Evolutionary conservation across 2,329 filamentous ascomycete genomes (phyloP).

Genomic region (Hirsutella thompsonii): DNA sequence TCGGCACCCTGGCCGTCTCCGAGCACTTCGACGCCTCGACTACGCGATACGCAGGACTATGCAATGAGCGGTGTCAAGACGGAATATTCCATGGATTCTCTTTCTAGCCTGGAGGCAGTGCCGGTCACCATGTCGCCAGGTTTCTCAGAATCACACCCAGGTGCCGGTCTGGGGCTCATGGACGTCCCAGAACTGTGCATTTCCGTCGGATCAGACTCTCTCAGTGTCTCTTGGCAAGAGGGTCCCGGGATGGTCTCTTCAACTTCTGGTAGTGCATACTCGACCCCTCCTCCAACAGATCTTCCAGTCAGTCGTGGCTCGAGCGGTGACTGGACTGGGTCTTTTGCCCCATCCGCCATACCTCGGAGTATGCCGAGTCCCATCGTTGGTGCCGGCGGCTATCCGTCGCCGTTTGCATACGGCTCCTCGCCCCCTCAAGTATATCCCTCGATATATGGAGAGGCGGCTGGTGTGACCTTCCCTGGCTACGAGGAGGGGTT

Average conservation of each 20-base stretch:
- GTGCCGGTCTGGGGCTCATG: slow-evolving; percentile 10
- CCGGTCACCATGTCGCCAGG: slow-evolving; percentile 6
- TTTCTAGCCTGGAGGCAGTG: slow-evolving; percentile 7
- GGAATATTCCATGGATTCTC: slow-evolving; percentile 11
- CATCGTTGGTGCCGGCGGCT: slow-evolving; percentile 10
- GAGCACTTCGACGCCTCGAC: slow-evolving; percentile 4
- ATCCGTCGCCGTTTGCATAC: slow-evolving; percentile 16
- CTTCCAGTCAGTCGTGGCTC: slow-evolving; percentile 16
- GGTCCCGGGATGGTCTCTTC: slow-evolving; percentile 29
- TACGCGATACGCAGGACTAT: slow-evolving; percentile 9
- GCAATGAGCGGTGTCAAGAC: slow-evolving; percentile 7
- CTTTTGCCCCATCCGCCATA: slow-evolving; percentile 14
- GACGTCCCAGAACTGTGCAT: slow-evolving; percentile 9
- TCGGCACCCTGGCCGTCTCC: slow-evolving; percentile 11
- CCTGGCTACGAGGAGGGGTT: slow-evolving; percentile 24
- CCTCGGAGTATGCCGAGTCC: slow-evolving; percentile 8
- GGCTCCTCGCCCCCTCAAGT: slow-evolving; percentile 14
- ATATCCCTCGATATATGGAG: slow-evolving; percentile 21
- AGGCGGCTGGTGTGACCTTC: slow-evolving; percentile 16
- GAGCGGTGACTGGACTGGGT: slow-evolving; percentile 18
- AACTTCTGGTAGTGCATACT: slow-evolving; percentile 33
- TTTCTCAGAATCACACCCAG: slow-evolving; percentile 10
- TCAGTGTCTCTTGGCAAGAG: slow-evolving; percentile 18
- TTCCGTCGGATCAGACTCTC: not conserved
- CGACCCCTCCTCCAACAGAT: slow-evolving; percentile 28